These are phyloP conservation scores for Kitagawia praeruptora DNA, from an alignment of 129 eudicot species.

Conservation along the genomic window DNA sequence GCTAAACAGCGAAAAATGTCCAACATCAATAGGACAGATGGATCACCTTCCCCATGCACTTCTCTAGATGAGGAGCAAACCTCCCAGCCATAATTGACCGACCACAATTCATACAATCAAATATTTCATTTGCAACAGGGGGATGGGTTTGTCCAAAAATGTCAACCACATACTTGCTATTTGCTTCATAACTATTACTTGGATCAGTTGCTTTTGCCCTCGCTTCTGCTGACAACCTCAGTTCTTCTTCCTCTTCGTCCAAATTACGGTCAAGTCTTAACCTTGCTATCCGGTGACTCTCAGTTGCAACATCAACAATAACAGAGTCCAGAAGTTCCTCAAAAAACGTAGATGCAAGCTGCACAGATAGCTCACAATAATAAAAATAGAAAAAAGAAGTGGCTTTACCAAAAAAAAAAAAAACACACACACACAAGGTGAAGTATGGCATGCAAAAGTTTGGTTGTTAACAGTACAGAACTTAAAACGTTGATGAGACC, in stretches of 20 bases:
- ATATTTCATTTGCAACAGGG: conserved; percentile 69
- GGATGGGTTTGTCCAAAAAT: conserved; percentile 99
- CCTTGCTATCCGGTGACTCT: conserved; percentile 84
- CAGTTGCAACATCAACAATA: conserved; percentile 86
- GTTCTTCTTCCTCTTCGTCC: conserved; percentile 85
- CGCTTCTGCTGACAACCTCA: conserved; percentile 78
- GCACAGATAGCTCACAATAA: conserved; percentile 27
- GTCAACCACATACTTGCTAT: conserved; percentile 78
- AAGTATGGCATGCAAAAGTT: neutral
- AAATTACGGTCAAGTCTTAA: conserved; percentile 77
- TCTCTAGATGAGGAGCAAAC: conserved; percentile 96
- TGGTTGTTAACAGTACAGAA: neutral
- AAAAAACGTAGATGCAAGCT: conserved; percentile 60
- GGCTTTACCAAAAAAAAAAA: neutral
- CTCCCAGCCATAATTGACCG: conserved; percentile 82
- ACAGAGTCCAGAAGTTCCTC: conserved; percentile 67
- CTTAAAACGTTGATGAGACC: neutral
- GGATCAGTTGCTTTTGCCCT: conserved; percentile 83
- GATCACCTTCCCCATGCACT: conserved; percentile 98
- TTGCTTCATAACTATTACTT: conserved; percentile 58
- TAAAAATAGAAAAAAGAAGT: neutral
- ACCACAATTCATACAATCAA: conserved; percentile 95
- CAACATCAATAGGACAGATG: neutral
- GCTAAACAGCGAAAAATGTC: neutral
- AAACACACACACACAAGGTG: conserved; percentile 3